Evolutionary conservation across 805 yeast species (phyloP), one percentile per base, ranked within the genome.

Genomic region (Isabelozyma rhagii): DNA sequence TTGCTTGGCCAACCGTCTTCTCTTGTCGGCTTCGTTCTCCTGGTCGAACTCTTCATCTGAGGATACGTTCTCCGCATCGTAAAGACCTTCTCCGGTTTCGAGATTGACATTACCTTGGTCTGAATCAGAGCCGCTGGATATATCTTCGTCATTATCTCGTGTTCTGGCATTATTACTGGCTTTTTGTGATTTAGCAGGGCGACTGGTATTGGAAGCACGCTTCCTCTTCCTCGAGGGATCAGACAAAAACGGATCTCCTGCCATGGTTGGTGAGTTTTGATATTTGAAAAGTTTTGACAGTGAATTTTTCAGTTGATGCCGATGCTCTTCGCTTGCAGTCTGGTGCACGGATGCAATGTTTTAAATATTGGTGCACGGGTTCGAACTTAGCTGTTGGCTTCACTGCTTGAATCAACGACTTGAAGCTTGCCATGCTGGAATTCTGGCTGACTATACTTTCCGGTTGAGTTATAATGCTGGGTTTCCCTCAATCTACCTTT

Each of bases 1-100:
- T 67, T 92, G 94, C 67, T 91, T 91, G 14, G 98, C 98, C 51
- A 94, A 77, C 62, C 98, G 77, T 69, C 99, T 82, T 68, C 99
- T 82, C 68, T 89, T 91, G 62, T 94, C 99, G 0, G 97, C 96
- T 8, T 92, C 96, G 44, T 82, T 81, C 67, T 93, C 98, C 14
- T 76, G 78, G 13, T 74, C 82, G 55, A 83, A 82, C 57, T 86
- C 96, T 56, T 85, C 94, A 31, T 86, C 93, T 11, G 87, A 83
- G 13, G 79, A 81, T 18, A 79, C 53, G 34, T 62, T 69, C 9
- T 63, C 66, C n/a, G 71, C 74, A 39, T 73, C 79, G 18, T 67
- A 74, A 39, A 72, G 75, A 39, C 72, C 80, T 21, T 72, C 80
- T 34, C 77, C 83, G 36, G 72, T 67, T 13, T 74, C 78, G 29